phyloP scores from a whole-genome alignment of 805 yeast genomes.

The Wickerhamiella lipophila region DNA sequence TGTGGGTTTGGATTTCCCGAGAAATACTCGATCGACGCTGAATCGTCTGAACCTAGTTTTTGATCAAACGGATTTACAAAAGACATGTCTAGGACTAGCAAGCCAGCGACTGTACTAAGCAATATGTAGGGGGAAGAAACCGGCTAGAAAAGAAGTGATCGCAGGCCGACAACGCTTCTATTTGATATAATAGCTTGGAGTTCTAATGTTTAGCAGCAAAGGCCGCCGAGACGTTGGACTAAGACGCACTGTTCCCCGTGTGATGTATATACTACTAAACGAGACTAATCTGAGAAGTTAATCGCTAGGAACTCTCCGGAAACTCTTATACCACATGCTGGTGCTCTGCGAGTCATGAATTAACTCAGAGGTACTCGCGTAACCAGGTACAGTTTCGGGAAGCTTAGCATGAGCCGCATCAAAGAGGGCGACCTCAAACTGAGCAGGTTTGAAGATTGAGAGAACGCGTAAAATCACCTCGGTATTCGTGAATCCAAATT shows the following conservation, averaged over 20 bases:
- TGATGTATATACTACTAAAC: too few species aligned
- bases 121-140: too few species aligned
- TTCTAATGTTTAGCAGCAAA: too few species aligned
- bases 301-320: constrained; percentile 1
- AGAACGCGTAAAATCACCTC: constrained; percentile 51
- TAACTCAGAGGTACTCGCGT: constrained; percentile 18
- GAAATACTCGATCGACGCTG: constrained; percentile 57
- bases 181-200: too few species aligned
- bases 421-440: constrained; percentile 46
- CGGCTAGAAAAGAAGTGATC: too few species aligned
- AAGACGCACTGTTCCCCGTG: too few species aligned
- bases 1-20: constrained; percentile 67
- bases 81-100: background rate
- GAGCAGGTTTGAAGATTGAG: constrained; percentile 56
- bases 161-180: too few species aligned
- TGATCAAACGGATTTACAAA: constrained; percentile 9
- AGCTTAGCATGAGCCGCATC: constrained; percentile 18
- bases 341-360: constrained; percentile 16
- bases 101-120: background rate
- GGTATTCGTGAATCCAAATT: constrained; percentile 33
- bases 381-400: constrained; percentile 12
- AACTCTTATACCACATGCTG: constrained; percentile 11
- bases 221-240: too few species aligned
- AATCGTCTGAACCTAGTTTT: background rate
- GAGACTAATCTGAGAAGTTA: background rate